Evolutionary conservation across 2,329 filamentous ascomycete species (phyloP), one percentile per base, ranked within the genome.

Genomic region (Ambrosiella beaveri): DNA sequence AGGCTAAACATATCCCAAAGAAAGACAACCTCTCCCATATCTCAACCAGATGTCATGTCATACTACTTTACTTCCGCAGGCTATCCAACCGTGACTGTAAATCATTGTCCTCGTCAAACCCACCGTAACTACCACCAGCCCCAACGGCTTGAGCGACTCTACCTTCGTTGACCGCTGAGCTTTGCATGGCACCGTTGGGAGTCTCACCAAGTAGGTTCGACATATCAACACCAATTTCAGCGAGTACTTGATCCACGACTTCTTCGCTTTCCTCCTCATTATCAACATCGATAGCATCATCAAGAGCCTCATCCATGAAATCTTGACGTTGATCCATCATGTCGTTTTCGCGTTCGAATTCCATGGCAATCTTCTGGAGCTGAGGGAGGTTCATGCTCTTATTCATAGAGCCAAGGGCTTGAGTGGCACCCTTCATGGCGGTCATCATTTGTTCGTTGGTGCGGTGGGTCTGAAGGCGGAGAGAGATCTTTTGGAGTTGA

Each of bases 401-500:
- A 71, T 98, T 98, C 93, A 98, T 98, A 73, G 86, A 94, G 57
- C 90, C 89, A 7, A 98, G 75, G 2, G 95, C 84, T 71, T 85
- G 83, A 1, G 93, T 97, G 3, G 93, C 93, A 39, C 93, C 93
- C 71, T 96, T 98, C 93, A 98, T 97, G 7, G 90, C 93, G 71
- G 95, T 88, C 90, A 96, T 96, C 93, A 98, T 98, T 71, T 97
- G 91, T 70, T 98, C 93, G 71, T 98, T 98, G 64, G 90, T 96
- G 63, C 93, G 84, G 63, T 97, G 91, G 54, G 93, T 98, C 88
- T 97, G 93, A 67, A 98, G 90, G 50, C 91, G 82, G 57, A 98
- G 73, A 12, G 88, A 95, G 64, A 98, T 95, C 63, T 95, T 93
- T 69, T 98, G 93, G 63, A 98, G 73, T 70, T 97, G 91, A 63